Evolutionary conservation across 2,329 filamentous ascomycete species (phyloP), one percentile per base, ranked within the genome.

Genomic region (Pseudonectria buxi): DNA sequence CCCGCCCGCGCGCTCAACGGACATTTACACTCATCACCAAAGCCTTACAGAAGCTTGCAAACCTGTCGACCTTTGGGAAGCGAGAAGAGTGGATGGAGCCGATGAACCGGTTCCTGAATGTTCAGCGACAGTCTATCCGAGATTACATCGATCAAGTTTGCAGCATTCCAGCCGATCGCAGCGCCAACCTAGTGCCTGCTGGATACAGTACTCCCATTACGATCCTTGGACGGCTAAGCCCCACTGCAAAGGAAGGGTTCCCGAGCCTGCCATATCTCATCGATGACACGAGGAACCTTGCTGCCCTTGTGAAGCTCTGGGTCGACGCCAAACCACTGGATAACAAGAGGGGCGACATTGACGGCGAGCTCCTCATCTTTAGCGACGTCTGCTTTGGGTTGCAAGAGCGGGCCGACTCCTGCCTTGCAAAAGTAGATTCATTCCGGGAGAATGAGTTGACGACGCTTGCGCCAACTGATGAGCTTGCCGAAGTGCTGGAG

Each of bases 31-130:
- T 96, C 32, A 89, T 96, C 40, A 87, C 90, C 15, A 96, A 96
- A 61, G 86, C 85, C 2, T 68, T 96, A 7, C 89, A 95, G 62
- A 89, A 87, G 12, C 71, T 96, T 39, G 87, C 88, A 13, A 95
- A 95, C 57, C 73, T 95, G 62, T 86, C 86, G 2, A 87, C 79
- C 0, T 95, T 95, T 55, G 90, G 90, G 27, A 89, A 85, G 55
- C 94, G 95, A 57, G 90, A 96, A 60, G 80, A 83, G n/a, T 96
- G 88, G 87, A 95, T 96, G 89, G 89, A 95, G 63, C 88, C 88
- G 0, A 96, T 96, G 90, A 96, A 95, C 55, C 76, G 76, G 28
- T 95, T 95, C 51, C 67, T 96, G 26, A 73, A 71, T 7, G 70
- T 77, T 2, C 82, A 94, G 53, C 78, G 88, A 14, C 74, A 82